These are phyloP conservation scores for Pneumocystis jirovecii DNA, from an alignment of 1,139 yeast species.

Conservation along the genomic window DNA sequence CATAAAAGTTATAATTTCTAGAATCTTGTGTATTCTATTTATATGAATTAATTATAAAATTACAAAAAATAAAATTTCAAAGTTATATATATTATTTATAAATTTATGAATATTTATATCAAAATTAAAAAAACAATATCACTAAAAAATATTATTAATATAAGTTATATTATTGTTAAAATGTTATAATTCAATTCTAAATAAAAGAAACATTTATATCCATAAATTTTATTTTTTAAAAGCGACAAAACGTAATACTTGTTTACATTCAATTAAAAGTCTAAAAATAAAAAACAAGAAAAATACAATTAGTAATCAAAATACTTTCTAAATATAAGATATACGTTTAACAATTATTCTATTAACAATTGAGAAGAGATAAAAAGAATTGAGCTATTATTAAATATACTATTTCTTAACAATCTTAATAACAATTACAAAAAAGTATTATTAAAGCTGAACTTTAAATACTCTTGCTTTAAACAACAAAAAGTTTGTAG, in stretches of 20 bases:
- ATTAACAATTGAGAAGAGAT: background rate
- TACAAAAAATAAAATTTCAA: background rate
- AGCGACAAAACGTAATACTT: background rate
- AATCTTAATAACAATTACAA: background rate
- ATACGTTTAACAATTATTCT: background rate
- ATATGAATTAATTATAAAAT: background rate
- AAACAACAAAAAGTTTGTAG: background rate
- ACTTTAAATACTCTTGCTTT: background rate
- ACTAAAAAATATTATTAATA: background rate
- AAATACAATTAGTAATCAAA: background rate
- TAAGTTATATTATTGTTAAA: background rate
- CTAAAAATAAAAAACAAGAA: background rate
- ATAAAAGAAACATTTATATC: background rate
- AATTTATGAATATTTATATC: background rate
- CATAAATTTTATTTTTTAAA: background rate
- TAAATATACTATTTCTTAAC: background rate
- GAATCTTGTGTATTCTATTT: background rate
- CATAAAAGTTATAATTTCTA: background rate
- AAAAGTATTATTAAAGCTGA: background rate
- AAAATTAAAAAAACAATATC: background rate
- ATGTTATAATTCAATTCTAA: background rate
- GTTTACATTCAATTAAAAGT: background rate
- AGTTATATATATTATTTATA: background rate
- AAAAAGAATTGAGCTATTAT: background rate
- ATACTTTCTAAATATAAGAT: background rate